These are phyloP conservation scores for Carallia pectinifolia DNA, from an alignment of 345 rosid species.

Conservation along the genomic window DNA sequence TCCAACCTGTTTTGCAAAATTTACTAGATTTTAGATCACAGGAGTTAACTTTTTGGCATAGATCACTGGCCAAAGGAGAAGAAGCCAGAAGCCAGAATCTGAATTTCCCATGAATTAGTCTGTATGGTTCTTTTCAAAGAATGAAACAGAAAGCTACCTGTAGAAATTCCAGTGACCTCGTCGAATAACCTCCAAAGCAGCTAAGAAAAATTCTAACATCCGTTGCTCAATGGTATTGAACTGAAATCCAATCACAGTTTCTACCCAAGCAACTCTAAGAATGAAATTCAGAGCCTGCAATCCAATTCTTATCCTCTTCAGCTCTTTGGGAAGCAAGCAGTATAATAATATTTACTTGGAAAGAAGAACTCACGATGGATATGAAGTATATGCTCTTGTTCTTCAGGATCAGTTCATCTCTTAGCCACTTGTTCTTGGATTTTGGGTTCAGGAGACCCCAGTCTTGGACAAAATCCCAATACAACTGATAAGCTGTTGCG, in stretches of 20 bases:
- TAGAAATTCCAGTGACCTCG: conserved; percentile 99
- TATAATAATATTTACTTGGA: neutral
- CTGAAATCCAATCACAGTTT: conserved; percentile 62
- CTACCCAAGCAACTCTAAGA: conserved; percentile 83
- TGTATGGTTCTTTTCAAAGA: too few species aligned
- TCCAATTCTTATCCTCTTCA: conserved; percentile 8
- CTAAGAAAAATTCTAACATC: conserved; percentile 77
- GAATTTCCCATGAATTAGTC: too few species aligned
- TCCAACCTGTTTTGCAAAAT: conserved; percentile 56
- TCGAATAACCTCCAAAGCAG: conserved; percentile 82
- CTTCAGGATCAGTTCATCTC: conserved; percentile 77
- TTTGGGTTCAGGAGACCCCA: conserved; percentile 84
- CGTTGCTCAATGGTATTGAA: conserved; percentile 47
- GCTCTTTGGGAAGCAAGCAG: neutral
- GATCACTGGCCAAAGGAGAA: too few species aligned
- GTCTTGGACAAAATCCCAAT: conserved; percentile 95
- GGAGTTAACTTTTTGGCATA: too few species aligned
- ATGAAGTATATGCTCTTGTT: conserved; percentile 63
- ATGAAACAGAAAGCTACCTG: conserved; percentile 41
- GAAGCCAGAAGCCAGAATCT: too few species aligned
- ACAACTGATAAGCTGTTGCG: conserved; percentile 81
- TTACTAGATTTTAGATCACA: too few species aligned
- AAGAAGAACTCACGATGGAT: conserved; percentile 62
- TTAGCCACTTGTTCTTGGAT: conserved; percentile 76
- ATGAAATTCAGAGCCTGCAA: conserved; percentile 69